Evolutionary conservation across 169 alveolate species (phyloP), one percentile per base, ranked within the genome.

Genomic region (Plasmodium gallinaceum): DNA sequence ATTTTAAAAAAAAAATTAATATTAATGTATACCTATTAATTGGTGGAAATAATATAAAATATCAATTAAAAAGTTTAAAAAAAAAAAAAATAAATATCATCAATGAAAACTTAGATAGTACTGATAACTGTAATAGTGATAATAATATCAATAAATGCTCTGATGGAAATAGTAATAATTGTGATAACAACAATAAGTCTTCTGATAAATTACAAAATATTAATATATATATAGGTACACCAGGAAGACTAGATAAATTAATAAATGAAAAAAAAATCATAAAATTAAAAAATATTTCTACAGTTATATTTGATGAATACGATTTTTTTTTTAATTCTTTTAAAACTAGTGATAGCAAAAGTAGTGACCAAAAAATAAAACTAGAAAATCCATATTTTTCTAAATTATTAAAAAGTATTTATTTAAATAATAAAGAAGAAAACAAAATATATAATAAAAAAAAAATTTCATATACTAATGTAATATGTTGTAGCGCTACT

Each of bases 401-500:
- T 2, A 46, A 78, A 64, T 18, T 78, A 14, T 64, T 78, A 46
- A 62, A 57, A 78, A 65, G 76, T 58, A 46, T 78, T 26, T 78
- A 78, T 39, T n/a, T 39, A 64, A 74, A 45, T 18, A 60, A 24
- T 26, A 74, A 60, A 51, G 71, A 60, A 78, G 20, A 18, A 20
- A 60, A 43, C 9, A 60, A 78, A 20, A 8, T n/a, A 18, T 24
- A 22, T 5, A 48, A 57, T 16, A 22, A 32, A n/a, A 37, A 57
- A 51, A 42, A 24, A 0, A 16, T n/a, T 3, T 78, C 89, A 65
- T 20, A 12, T 60, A 45, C 76, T 3, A 78, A 78, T 18, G 89
- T 78, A n/a, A 78, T 78, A 9, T 78, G 89, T 58, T 78, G 89
- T 45, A 78, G 89, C 20, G 89, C 89, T 6, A 78, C 89, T 0